A percentile compares a stretch with the other conserved stretches of the same genome.
phyloP scores from a whole-genome alignment of 805 yeast genomes.

The Schwanniomyces occidentalis region DNA sequence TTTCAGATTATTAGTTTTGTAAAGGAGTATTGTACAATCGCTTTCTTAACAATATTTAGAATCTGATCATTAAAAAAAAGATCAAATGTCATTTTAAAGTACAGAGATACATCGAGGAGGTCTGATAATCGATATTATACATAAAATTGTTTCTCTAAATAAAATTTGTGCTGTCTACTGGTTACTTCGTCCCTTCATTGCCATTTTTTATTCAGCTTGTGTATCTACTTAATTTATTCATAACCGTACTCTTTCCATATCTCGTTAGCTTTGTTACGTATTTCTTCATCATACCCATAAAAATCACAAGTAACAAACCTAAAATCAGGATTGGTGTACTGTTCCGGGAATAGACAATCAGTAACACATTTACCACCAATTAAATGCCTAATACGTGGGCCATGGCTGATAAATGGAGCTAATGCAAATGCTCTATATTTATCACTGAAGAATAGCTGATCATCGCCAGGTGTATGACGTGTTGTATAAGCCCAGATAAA shows the following conservation, averaged over 20 bases:
- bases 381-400: constrained; percentile 11
- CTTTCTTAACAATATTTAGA: too few species aligned
- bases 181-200: too few species aligned
- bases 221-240: too few species aligned
- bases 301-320: constrained; percentile 19
- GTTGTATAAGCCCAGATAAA: constrained; percentile 27
- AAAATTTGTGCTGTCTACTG: too few species aligned
- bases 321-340: constrained; percentile 14
- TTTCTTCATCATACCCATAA: constrained; percentile 5
- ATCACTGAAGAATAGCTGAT: constrained; percentile 17
- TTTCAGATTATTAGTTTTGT: too few species aligned
- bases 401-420: constrained; percentile 22
- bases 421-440: constrained; percentile 17
- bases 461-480: constrained; percentile 24
- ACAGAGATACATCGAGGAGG: too few species aligned
- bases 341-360: constrained; percentile 19
- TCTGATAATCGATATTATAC: too few species aligned
- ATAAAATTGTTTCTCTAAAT: too few species aligned
- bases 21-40: too few species aligned
- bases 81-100: too few species aligned
- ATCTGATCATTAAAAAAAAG: too few species aligned
- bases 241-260: constrained; percentile 6
- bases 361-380: constrained; percentile 26
- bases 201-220: too few species aligned
- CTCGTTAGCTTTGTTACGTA: constrained; percentile 1